Percentiles rank a stretch among this genome's conserved stretches.
These are phyloP conservation scores for Carnegiea gigantea DNA, from an alignment of 179 eudicot genomes.

Conservation along the genomic window DNA sequence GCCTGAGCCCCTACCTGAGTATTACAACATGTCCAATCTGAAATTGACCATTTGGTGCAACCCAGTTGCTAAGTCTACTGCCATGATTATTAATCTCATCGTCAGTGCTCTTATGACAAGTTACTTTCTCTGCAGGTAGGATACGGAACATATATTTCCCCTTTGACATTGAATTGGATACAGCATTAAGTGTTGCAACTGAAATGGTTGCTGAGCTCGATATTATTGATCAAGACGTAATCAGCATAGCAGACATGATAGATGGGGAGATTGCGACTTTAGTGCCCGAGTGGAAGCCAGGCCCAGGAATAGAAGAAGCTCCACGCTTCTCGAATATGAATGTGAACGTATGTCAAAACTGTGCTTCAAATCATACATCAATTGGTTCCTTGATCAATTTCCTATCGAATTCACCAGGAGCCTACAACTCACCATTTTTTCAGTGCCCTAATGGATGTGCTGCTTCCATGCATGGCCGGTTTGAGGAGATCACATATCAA, in stretches of 20 bases:
- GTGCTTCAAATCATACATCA: slow-evolving; percentile 49
- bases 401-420: slow-evolving; percentile 27
- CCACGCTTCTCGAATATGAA: slow-evolving; percentile 32
- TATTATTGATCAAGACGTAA: slow-evolving; percentile 66
- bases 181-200: slow-evolving; percentile 67
- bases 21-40: no score
- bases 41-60: no score
- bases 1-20: no score
- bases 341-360: slow-evolving; percentile 32
- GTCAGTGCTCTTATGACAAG: background rate
- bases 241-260: slow-evolving; percentile 75
- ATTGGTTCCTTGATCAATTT: slow-evolving; percentile 38
- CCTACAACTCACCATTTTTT: slow-evolving; percentile 24
- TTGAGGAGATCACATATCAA: slow-evolving; percentile 76
- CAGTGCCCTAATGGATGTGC: slow-evolving; percentile 58
- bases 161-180: slow-evolving; percentile 71
- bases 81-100: slow-evolving; percentile 4
- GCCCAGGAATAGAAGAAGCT: slow-evolving; percentile 35
- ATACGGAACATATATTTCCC: slow-evolving; percentile 76
- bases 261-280: slow-evolving; percentile 55
- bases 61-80: background rate
- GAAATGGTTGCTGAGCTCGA: slow-evolving; percentile 87
- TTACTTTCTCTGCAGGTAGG: slow-evolving; percentile 46
- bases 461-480: slow-evolving; percentile 68
- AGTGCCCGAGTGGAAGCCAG: slow-evolving; percentile 67